A percentile compares a stretch with the other conserved stretches of the same genome.
Conservation (phyloP, 2,329 filamentous ascomycete genomes). For the Ceratocystis variospora region DNA sequence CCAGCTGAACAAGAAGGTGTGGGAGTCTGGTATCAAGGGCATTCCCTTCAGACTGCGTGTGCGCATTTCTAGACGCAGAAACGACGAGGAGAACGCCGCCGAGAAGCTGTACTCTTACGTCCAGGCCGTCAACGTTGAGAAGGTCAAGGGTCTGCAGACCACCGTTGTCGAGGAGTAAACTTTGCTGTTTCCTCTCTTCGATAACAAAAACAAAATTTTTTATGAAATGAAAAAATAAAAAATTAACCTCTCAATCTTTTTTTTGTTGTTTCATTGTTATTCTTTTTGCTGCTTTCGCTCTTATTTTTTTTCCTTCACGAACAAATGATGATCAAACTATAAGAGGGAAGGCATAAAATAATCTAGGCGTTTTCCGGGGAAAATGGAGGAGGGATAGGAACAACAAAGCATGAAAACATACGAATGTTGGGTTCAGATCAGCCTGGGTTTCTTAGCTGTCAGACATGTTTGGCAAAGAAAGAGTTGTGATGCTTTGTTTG, state of each 20-base stretch:
- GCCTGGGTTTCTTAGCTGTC: not conserved
- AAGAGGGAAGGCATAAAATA: not conserved
- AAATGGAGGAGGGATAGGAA: not conserved
- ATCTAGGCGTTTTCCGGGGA: conserved; percentile 3
- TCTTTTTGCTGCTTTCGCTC: conserved; percentile 3
- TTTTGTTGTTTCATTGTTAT: conserved; percentile 13
- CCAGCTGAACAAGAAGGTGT: conserved; percentile 99
- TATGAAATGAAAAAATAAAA: conserved; percentile 24
- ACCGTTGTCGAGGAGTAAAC: conserved; percentile 65
- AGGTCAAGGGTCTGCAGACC: conserved; percentile 93
- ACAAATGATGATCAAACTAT: not conserved
- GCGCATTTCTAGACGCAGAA: conserved; percentile 98
- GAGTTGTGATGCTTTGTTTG: not conserved
- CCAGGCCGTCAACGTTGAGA: conserved; percentile 98
- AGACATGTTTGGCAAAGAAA: conserved; percentile 7
- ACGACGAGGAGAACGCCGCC: conserved; percentile 99
- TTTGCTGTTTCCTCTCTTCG: conserved; percentile 20
- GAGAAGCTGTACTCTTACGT: conserved; percentile 99
- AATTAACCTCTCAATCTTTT: conserved; percentile 15
- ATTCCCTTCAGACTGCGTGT: conserved; percentile 94
- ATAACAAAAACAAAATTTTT: conserved; percentile 23
- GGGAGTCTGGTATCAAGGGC: conserved; percentile 98
- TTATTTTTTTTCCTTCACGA: not conserved
- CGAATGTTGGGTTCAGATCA: not conserved
- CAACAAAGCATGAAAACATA: not conserved